Evolutionary conservation across 2,329 filamentous ascomycete genomes (phyloP), one percentile per base, ranked within the genome.

Genomic region (Aureobasidium sp.): DNA sequence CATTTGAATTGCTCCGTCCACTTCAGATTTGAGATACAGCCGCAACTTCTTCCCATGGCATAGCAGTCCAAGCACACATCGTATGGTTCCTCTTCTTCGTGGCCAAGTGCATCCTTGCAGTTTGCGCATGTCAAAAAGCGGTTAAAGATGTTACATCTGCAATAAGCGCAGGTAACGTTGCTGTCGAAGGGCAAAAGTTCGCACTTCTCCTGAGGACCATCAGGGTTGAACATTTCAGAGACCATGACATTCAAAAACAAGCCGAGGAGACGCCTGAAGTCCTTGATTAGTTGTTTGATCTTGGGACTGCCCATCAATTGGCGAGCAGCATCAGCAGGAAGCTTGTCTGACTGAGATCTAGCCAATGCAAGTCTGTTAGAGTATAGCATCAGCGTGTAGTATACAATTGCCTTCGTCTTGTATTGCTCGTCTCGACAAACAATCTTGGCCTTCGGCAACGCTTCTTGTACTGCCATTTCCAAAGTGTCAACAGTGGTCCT

Each of bases 1-100:
- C 90, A 97, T 11, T 80, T 74, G 78, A 90, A 96, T 66, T 97
- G 93, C 66, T 98, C 90, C 47, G 88, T 89, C 90, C 91, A 98
- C 56, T 80, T 82, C 10, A 95, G 78, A 10, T 83, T 83, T 3
- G 90, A 95, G 47, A 95, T 79, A 64, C 93, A 98, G 3, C 80
- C 81, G 66, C 93, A 98, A 40, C 90, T 95, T 48, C 93, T 82
- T 19, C 93, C 93, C 86, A 97, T 95, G n/a, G 84, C 86, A 64
- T 95, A 98, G 65, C 93, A 98, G 61, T 98, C 93, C 87, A 98
- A 90, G 64, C 93, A 98, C 19, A 98, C 79, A 66, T 98, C 93
- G 66, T 97, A 98, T 0, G 88, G 88, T 64, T 97, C 83, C 27
- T 84, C 88, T 53, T 89, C 85, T 14, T 78, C 81, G 55, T 79